Base-by-base conservation (phyloP, 2,329 filamentous ascomycete species). In the Ceratocystis papillata region DNA sequence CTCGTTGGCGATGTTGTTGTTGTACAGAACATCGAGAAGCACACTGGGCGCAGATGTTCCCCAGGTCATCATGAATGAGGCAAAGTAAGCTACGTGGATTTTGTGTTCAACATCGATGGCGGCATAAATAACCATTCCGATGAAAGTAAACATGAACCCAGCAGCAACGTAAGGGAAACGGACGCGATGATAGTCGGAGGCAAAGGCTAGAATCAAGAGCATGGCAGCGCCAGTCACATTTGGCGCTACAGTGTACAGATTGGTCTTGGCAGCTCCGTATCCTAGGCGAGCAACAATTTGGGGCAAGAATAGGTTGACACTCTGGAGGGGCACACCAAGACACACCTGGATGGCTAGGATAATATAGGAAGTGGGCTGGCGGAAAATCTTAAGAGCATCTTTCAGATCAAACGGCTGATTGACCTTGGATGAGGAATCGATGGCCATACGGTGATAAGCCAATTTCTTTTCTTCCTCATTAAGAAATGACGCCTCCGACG, bases 51-150 rank as follows among this genome's bases (percentile, higher is more conserved):
- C 87, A 0, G 84, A 86, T 0, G 87, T 90, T 17, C 88, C 88
- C 85, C 87, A 90, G 10, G 85, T 87, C 87, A 91, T 90, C 86
- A 91, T 88, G 74, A 91, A 92, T 65, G 82, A 85, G 4, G 87
- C 87, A 69, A 85, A 90, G 72, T 91, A 91, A 0, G 87, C 88
- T 1, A 90, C 78, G 2, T 81, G 79, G n/a, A 87, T 73, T 48
- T 87, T 77, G 2, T 77, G 71, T 46, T 82, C 73, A 17, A 90
- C 83, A 70, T 86, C 79, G 67, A 93, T 87, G 22, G 85, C 79
- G 0, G 87, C 87, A 70, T 88, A 92, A 72, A 93, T 88, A 73
- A 91, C 83, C 77, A 93, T 90, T 3, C 89, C 89, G 61, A 82
- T 80, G 71, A 91, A 88, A 0, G 88, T 90, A 70, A 93, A 83